phyloP scores from a whole-genome alignment of 2,329 filamentous ascomycete species.

The Penicillium sp. region DNA sequence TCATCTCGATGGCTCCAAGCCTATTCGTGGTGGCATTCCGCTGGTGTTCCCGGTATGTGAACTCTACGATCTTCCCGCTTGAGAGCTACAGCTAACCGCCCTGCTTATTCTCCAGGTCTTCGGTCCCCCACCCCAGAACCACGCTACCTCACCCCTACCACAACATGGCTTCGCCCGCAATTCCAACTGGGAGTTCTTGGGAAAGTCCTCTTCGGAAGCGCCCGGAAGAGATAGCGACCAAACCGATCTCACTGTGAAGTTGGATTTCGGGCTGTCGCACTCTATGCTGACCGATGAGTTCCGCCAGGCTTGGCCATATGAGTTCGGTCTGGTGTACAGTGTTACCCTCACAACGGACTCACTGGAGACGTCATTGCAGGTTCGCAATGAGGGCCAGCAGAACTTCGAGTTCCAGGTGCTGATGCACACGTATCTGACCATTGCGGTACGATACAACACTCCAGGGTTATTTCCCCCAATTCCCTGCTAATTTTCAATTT shows the following conservation, averaged over 20 bases:
- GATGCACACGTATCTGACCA: conserved; percentile 83
- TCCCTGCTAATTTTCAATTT: conserved; percentile 11
- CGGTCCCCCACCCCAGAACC: conserved; percentile 72
- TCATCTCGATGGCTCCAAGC: conserved; percentile 79
- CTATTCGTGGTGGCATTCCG: conserved; percentile 87
- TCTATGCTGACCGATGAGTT: conserved; percentile 67
- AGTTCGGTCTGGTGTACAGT: conserved; percentile 89
- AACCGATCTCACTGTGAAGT: conserved; percentile 72
- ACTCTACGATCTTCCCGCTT: background rate
- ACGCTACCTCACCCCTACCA: conserved; percentile 73
- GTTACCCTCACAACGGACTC: conserved; percentile 75
- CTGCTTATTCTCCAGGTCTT: conserved; percentile 61
- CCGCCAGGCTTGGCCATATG: conserved; percentile 74
- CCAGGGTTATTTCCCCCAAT: background rate
- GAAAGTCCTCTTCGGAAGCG: conserved; percentile 45
- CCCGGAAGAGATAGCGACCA: conserved; percentile 31
- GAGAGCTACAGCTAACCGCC: conserved; percentile 15
- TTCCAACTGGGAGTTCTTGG: conserved; percentile 85
- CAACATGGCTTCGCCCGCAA: conserved; percentile 95
- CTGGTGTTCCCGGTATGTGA: conserved; percentile 81
- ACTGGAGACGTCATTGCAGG: conserved; percentile 76
- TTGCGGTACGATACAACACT: conserved; percentile 61
- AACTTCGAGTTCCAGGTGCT: conserved; percentile 89
- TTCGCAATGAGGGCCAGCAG: conserved; percentile 80
- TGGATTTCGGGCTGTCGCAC: conserved; percentile 88